phyloP scores from a whole-genome alignment of 2,329 filamentous ascomycete species.

The Pseudogymnoascus sp. region DNA sequence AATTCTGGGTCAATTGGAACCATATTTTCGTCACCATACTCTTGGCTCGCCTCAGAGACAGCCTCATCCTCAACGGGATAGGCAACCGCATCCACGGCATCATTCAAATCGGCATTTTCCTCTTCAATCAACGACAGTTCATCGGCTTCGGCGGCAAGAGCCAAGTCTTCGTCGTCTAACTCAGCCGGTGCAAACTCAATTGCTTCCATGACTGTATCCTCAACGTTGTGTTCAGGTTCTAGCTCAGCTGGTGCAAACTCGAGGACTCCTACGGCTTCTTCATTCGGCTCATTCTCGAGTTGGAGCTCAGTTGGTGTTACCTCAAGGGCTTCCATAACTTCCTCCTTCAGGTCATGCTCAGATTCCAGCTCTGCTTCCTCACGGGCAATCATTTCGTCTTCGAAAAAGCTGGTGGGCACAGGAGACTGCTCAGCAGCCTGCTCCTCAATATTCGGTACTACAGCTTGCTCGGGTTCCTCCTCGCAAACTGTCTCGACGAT shows the following conservation, averaged over 20 bases:
- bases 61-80: constrained; percentile 20
- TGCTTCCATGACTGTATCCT: constrained; percentile 32
- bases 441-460: constrained; percentile 25
- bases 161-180: constrained; percentile 48
- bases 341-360: constrained; percentile 27
- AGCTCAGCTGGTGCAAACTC: constrained; percentile 34
- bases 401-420: constrained; percentile 47
- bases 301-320: constrained; percentile 35
- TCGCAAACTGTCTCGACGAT: background rate
- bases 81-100: background rate
- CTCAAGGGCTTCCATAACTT: constrained; percentile 31
- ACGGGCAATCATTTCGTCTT: constrained; percentile 50
- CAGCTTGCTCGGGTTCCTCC: background rate
- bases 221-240: constrained; percentile 20
- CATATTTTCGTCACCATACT: constrained; percentile 60
- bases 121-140: constrained; percentile 44
- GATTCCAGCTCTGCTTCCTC: constrained; percentile 27
- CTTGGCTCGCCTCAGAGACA: constrained; percentile 54
- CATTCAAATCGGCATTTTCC: constrained; percentile 16
- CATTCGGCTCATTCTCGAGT: constrained; percentile 23
- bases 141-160: constrained; percentile 50
- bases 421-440: constrained; percentile 22
- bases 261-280: constrained; percentile 32
- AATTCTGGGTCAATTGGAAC: constrained; percentile 43
- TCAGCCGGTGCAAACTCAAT: constrained; percentile 38